Conservation (phyloP, 1,284 basidiomycete species). For the Ceratobasidium sp. region DNA sequence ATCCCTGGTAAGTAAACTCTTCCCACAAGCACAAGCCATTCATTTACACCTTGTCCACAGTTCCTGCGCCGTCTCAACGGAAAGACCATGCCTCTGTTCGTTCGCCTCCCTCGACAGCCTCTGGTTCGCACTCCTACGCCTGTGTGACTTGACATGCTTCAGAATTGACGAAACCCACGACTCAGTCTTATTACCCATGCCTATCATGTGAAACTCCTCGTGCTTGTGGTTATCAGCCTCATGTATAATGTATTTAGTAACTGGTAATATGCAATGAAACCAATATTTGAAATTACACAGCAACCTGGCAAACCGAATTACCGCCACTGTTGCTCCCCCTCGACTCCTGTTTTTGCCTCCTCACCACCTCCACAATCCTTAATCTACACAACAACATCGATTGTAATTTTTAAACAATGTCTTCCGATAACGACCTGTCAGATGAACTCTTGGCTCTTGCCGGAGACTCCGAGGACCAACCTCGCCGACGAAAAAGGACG, state of each 20-base stretch:
- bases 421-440: slow-evolving; percentile 63
- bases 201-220: background rate
- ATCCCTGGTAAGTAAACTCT: slow-evolving; percentile 30
- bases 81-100: slow-evolving; percentile 60
- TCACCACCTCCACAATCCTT: background rate
- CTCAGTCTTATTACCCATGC: slow-evolving; percentile 9
- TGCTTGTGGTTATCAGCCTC: background rate
- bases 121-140: slow-evolving; percentile 14
- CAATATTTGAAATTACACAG: slow-evolving; percentile 18
- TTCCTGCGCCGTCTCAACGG: slow-evolving; percentile 66
- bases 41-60: slow-evolving; percentile 21
- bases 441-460: slow-evolving; percentile 78
- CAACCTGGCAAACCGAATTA: background rate
- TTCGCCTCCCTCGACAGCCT: slow-evolving; percentile 48
- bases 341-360: background rate
- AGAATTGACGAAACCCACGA: background rate
- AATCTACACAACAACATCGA: background rate
- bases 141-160: background rate
- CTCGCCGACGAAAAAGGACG: slow-evolving; percentile 64
- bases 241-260: slow-evolving; percentile 16
- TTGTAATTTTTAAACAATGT: slow-evolving; percentile 7
- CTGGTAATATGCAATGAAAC: background rate
- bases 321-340: slow-evolving; percentile 21
- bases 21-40: background rate
- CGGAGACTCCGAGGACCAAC: slow-evolving; percentile 65